Conservation (phyloP, 2,329 filamentous ascomycete genomes). For the Huntiella moniliformis region DNA sequence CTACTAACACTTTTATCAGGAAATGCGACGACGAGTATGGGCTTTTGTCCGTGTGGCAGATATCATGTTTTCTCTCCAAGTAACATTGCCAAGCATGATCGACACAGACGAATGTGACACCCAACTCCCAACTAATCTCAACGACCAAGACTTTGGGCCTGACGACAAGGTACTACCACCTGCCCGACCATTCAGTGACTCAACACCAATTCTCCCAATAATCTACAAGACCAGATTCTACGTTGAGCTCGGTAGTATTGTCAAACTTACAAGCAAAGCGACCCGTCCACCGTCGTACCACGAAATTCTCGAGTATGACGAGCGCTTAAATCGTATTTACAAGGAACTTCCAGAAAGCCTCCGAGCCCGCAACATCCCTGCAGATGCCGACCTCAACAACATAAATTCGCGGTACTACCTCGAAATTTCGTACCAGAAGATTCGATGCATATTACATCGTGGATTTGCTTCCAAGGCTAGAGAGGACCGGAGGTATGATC, state of each 20-base stretch:
- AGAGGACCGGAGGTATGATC: conserved; percentile 62
- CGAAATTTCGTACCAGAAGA: conserved; percentile 74
- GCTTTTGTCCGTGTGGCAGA: conserved; percentile 55
- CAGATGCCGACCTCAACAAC: conserved; percentile 62
- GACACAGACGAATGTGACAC: conserved; percentile 59
- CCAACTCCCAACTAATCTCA: conserved; percentile 55
- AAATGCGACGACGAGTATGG: conserved; percentile 55
- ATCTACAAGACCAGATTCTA: conserved; percentile 54
- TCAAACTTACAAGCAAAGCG: conserved; percentile 43
- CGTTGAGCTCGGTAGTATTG: conserved; percentile 50
- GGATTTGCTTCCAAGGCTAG: conserved; percentile 67
- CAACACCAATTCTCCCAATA: conserved; percentile 62
- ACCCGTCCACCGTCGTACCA: conserved; percentile 40
- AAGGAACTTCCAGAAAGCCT: conserved; percentile 54
- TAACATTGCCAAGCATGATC: conserved; percentile 49
- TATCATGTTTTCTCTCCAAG: conserved; percentile 58
- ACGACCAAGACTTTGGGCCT: conserved; percentile 61
- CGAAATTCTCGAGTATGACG: conserved; percentile 43
- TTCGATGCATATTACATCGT: conserved; percentile 72
- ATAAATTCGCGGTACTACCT: conserved; percentile 73
- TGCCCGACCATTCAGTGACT: conserved; percentile 46
- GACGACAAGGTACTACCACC: conserved; percentile 48
- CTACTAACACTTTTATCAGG: conserved; percentile 21
- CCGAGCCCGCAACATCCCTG: conserved; percentile 46
- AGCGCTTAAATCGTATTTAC: conserved; percentile 39